Evolutionary conservation across 768 basidiomycete genomes (phyloP).

Genomic region (Daedaleopsis nitida): DNA sequence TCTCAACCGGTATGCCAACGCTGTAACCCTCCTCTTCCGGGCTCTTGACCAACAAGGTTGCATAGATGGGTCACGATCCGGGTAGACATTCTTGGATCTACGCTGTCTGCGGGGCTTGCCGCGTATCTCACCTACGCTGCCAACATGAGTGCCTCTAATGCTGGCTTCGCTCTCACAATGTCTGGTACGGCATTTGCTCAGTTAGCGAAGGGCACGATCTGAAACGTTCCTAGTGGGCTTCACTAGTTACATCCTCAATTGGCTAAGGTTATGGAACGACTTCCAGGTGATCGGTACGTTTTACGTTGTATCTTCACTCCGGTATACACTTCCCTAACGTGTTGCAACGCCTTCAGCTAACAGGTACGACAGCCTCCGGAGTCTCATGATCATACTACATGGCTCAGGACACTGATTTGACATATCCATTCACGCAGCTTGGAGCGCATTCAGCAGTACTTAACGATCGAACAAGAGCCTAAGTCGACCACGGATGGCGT

Average conservation of each 20-base stretch:
- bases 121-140: slow-evolving; percentile 52
- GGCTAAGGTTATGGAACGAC: slow-evolving; percentile 46
- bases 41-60: too few species aligned
- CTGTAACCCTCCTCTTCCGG: too few species aligned
- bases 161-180: slow-evolving; percentile 44
- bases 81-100: slow-evolving; percentile 57
- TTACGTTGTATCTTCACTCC: neutral
- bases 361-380: slow-evolving; percentile 21
- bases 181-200: slow-evolving; percentile 21
- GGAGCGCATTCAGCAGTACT: slow-evolving; percentile 56
- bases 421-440: slow-evolving; percentile 32
- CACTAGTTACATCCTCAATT: slow-evolving; percentile 54
- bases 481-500: slow-evolving; percentile 39
- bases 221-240: slow-evolving; percentile 41
- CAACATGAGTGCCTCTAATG: slow-evolving; percentile 42
- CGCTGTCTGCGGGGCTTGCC: slow-evolving; percentile 52
- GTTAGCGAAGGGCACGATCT: too few species aligned
- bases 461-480: slow-evolving; percentile 59
- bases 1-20: slow-evolving; percentile 38
- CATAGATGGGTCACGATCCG: slow-evolving; percentile 49
- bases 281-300: slow-evolving; percentile 45
- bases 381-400: neutral
- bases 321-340: neutral
- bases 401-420: too few species aligned
- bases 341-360: slow-evolving; percentile 21